A percentile compares a stretch with the other conserved stretches of the same genome.
These are phyloP conservation scores for Aeminium ludgeri DNA, from an alignment of 495 filamentous ascomycete genomes.

Conservation along the genomic window DNA sequence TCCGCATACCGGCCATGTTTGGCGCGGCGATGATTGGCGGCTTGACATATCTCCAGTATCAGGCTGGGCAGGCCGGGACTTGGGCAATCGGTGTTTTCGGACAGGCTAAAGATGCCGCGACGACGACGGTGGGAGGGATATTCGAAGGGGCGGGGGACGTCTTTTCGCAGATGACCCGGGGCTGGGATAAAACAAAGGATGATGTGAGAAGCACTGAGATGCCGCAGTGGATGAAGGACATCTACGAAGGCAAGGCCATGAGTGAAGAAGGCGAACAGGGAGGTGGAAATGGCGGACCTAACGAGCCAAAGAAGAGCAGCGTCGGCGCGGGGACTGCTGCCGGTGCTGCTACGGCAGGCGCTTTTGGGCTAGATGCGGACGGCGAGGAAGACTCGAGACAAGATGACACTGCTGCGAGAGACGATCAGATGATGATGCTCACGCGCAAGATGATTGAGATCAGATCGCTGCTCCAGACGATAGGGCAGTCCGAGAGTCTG, in stretches of 20 bases:
- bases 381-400: slow-evolving; percentile 52
- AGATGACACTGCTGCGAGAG: slow-evolving; percentile 50
- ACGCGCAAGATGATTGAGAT: slow-evolving; percentile 99
- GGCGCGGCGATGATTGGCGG: slow-evolving; percentile 76
- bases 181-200: slow-evolving; percentile 72
- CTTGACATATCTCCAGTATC: slow-evolving; percentile 85
- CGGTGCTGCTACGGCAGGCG: slow-evolving; percentile 48
- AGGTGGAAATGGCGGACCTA: slow-evolving; percentile 28
- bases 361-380: slow-evolving; percentile 59
- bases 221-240: slow-evolving; percentile 72
- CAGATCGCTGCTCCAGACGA: slow-evolving; percentile 67
- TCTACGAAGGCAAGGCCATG: slow-evolving; percentile 38
- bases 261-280: slow-evolving; percentile 26
- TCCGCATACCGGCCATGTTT: slow-evolving; percentile 74
- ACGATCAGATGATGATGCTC: slow-evolving; percentile 99
- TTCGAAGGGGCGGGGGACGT: slow-evolving; percentile 55
- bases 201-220: slow-evolving; percentile 38
- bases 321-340: slow-evolving; percentile 36
- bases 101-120: slow-evolving; percentile 50
- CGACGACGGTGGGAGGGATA: slow-evolving; percentile 43
- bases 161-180: slow-evolving; percentile 57
- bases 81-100: slow-evolving; percentile 72
- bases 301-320: slow-evolving; percentile 42
- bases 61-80: slow-evolving; percentile 78
- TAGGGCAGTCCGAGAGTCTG: slow-evolving; percentile 77